A percentile compares a stretch with the other conserved stretches of the same genome.
Conservation (phyloP, 2,329 filamentous ascomycete species). For the Tolypocladium paradoxum region DNA sequence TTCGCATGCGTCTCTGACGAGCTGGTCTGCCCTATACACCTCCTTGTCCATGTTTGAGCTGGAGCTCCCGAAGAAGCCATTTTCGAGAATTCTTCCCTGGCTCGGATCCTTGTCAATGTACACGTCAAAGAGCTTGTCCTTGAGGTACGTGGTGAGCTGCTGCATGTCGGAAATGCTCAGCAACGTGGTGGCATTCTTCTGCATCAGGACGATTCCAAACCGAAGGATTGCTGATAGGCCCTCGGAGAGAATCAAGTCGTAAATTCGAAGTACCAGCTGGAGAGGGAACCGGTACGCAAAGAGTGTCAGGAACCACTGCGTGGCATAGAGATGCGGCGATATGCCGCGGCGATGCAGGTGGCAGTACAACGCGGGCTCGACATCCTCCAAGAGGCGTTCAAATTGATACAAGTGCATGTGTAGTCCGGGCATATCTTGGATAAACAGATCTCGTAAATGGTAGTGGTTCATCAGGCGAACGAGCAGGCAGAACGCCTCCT, state of each 20-base stretch:
- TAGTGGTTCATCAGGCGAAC: constrained; percentile 97
- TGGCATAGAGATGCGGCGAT: constrained; percentile 86
- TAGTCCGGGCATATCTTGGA: constrained; percentile 91
- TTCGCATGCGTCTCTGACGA: constrained; percentile 86
- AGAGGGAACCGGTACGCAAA: constrained; percentile 97
- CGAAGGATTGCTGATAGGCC: constrained; percentile 87
- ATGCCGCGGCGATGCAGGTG: constrained; percentile 84
- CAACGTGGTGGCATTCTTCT: constrained; percentile 73
- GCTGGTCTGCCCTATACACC: constrained; percentile 85
- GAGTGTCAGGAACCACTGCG: constrained; percentile 97
- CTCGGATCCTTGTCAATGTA: constrained; percentile 94
- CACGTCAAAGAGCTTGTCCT: constrained; percentile 89
- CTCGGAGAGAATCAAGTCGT: constrained; percentile 89
- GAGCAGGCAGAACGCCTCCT: constrained; percentile 89
- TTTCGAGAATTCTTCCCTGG: constrained; percentile 86
- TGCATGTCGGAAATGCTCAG: constrained; percentile 86
- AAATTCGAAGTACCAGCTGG: constrained; percentile 90
- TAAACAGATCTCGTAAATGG: constrained; percentile 81
- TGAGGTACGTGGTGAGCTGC: constrained; percentile 77
- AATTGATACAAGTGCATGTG: constrained; percentile 93
- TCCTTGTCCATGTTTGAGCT: constrained; percentile 87
- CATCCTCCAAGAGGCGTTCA: constrained; percentile 83
- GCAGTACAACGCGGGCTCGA: constrained; percentile 89
- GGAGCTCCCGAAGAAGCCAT: constrained; percentile 92
- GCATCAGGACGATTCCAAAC: constrained; percentile 92